A percentile compares a stretch with the other conserved stretches of the same genome.
phyloP scores from a whole-genome alignment of 805 yeast genomes.

The Saccharomycopsis sp. region DNA sequence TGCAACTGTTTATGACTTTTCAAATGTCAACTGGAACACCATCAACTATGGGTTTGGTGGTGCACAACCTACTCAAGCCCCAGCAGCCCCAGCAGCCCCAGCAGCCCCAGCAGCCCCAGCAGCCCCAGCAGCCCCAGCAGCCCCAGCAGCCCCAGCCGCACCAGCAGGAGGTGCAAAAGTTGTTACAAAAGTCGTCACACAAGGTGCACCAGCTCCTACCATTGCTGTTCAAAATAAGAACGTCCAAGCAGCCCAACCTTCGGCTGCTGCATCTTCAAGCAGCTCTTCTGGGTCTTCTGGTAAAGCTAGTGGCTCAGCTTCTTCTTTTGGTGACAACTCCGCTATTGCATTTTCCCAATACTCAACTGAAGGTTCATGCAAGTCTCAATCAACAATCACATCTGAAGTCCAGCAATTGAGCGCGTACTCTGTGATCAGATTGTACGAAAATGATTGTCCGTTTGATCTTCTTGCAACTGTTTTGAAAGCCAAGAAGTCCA shows the following conservation, averaged over 20 bases:
- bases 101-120: conserved; percentile 7
- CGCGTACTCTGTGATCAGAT: conserved; percentile 53
- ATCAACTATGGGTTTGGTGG: conserved; percentile 9
- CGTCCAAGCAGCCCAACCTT: neutral
- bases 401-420: conserved; percentile 47
- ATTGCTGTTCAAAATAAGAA: neutral
- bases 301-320: conserved; percentile 28
- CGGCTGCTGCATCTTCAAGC: conserved; percentile 4
- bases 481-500: conserved; percentile 48
- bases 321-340: conserved; percentile 8
- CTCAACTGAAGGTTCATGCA: conserved; percentile 60
- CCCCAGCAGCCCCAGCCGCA: conserved; percentile 4
- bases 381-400: conserved; percentile 47
- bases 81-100: conserved; percentile 1
- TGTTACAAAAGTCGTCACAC: no score
- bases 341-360: conserved; percentile 83
- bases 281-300: conserved; percentile 24
- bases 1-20: neutral
- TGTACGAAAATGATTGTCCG: conserved; percentile 86
- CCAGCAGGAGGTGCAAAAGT: conserved; percentile 1
- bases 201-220: neutral
- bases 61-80: no score
- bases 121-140: conserved; percentile 5
- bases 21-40: conserved; percentile 11
- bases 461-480: conserved; percentile 67